Conservation (phyloP, 352 stramenopile genomes). For the Globisporangium radiosum region DNA sequence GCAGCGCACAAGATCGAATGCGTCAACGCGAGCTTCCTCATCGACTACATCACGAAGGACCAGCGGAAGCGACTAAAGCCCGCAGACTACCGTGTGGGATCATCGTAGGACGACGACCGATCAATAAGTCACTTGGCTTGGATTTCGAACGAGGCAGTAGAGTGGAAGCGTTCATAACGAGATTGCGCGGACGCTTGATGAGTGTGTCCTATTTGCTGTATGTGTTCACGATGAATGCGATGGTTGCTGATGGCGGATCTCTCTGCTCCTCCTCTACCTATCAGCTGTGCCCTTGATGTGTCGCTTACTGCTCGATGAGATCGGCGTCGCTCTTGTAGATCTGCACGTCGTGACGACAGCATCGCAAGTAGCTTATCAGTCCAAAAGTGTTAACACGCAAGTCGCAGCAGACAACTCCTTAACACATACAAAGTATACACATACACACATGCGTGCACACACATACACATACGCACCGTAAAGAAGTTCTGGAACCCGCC, state of each 20-base stretch:
- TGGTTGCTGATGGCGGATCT: background rate
- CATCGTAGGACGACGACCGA: background rate
- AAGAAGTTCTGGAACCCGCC: slow-evolving; percentile 69
- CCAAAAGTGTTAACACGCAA: no score
- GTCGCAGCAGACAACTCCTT: no score
- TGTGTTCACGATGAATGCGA: no score
- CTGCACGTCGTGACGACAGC: background rate
- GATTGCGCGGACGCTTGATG: no score
- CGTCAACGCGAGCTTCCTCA: slow-evolving; percentile 74
- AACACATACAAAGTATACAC: no score
- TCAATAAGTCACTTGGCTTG: background rate
- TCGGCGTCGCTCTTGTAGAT: slow-evolving; percentile 19
- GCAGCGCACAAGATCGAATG: slow-evolving; percentile 53
- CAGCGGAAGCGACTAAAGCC: slow-evolving; percentile 43
- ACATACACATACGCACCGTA: slow-evolving; percentile 21
- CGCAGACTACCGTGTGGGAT: slow-evolving; percentile 35
- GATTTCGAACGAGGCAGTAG: no score
- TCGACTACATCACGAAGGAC: slow-evolving; percentile 84
- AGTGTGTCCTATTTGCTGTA: no score
- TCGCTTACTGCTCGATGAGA: slow-evolving; percentile 13
- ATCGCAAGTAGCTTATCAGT: background rate
- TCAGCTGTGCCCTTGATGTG: background rate
- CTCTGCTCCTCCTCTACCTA: background rate
- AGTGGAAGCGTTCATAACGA: no score
- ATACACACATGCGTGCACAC: no score